These are phyloP conservation scores for Coccomyxa sp. DNA, from an alignment of 139 green algal genomes.

Conservation along the genomic window DNA sequence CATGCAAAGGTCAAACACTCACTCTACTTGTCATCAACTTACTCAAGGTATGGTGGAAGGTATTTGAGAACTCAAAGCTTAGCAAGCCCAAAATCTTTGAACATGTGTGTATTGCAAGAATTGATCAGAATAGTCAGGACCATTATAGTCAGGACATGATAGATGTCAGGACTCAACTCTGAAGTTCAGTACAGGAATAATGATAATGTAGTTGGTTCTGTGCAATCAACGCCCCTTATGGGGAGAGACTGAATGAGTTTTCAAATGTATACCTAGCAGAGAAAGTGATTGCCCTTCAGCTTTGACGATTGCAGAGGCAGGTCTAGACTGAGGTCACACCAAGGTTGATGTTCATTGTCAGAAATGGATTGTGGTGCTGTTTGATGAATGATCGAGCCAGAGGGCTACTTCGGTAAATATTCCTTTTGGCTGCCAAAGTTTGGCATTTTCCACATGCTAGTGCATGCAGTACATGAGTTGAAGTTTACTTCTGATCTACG, in stretches of 20 bases:
- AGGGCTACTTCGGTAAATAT: not conserved
- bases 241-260: too few relatives aligned
- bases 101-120: too few relatives aligned
- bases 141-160: not conserved
- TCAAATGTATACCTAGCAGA: not conserved
- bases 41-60: too few relatives aligned
- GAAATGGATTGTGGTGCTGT: too few relatives aligned
- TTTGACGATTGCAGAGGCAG: not conserved
- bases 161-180: not conserved
- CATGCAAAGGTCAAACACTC: too few relatives aligned
- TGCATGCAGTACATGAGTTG: constrained; percentile 82
- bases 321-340: too few relatives aligned
- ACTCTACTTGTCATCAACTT: too few relatives aligned
- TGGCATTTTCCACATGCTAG: not conserved
- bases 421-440: not conserved
- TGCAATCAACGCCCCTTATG: not conserved
- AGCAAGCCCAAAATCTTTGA: too few relatives aligned
- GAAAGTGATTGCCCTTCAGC: not conserved
- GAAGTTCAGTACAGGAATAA: not conserved
- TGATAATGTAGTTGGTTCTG: not conserved
- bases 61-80: too few relatives aligned
- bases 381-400: not conserved
- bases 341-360: too few relatives aligned
- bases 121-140: too few relatives aligned
- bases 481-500: not conserved